These are phyloP conservation scores for Wickerhamomyces xylosicus DNA, from an alignment of 805 yeast genomes.

Conservation along the genomic window DNA sequence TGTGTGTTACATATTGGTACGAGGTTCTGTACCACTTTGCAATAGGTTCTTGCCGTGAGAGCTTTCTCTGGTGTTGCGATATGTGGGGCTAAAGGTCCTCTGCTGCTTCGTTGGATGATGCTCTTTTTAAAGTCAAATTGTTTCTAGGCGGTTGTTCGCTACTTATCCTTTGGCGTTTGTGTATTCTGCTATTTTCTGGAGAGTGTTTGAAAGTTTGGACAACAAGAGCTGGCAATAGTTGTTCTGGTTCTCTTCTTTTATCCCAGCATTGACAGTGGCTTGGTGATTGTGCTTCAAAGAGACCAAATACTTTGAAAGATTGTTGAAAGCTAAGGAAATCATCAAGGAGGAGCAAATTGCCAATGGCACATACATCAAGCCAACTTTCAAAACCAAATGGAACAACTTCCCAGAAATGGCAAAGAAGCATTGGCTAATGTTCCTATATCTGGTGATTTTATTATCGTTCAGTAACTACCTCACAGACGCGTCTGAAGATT, in stretches of 20 bases:
- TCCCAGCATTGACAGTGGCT: conserved; percentile 44
- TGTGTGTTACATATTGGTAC: conserved; percentile 52
- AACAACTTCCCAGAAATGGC: conserved; percentile 27
- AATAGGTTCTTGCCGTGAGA: conserved; percentile 50
- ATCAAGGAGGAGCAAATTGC: conserved; percentile 17
- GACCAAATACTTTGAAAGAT: conserved; percentile 36
- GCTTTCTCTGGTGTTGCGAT: conserved; percentile 59
- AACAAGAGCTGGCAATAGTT: conserved; percentile 57
- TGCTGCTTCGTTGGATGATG: conserved; percentile 58
- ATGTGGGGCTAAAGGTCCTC: conserved; percentile 66
- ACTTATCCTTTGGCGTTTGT: conserved; percentile 61
- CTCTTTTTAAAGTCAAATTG: conserved; percentile 50
- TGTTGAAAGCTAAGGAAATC: conserved; percentile 16
- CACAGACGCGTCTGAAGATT: conserved; percentile 69
- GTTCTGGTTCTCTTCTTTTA: conserved; percentile 65
- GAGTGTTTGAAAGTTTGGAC: conserved; percentile 47
- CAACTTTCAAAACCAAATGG: conserved; percentile 16
- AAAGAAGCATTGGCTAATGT: conserved; percentile 48
- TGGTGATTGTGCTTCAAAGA: conserved; percentile 56
- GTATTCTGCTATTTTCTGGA: conserved; percentile 51
- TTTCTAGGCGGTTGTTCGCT: conserved; percentile 48
- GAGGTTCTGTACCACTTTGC: conserved; percentile 50
- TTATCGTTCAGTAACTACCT: conserved; percentile 65
- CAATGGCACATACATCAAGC: conserved; percentile 11
- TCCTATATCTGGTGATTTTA: conserved; percentile 45